Percentiles rank a stretch among this genome's conserved stretches.
These are phyloP conservation scores for Globisporangium takayamanum DNA, from an alignment of 352 stramenopile genomes.

Conservation along the genomic window DNA sequence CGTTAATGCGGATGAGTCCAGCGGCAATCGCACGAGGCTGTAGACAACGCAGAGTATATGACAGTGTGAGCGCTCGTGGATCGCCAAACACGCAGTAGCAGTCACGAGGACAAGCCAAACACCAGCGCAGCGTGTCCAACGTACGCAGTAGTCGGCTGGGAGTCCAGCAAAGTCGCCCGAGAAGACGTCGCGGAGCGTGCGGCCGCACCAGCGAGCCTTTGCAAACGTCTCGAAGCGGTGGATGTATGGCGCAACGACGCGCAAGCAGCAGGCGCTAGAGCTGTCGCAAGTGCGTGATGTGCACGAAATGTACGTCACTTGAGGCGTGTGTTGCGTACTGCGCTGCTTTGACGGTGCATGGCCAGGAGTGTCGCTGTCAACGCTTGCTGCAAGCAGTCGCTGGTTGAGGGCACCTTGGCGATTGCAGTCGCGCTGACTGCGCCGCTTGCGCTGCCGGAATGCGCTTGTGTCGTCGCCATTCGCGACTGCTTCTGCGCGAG, in stretches of 20 bases:
- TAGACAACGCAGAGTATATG: no score
- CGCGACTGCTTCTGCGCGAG: conserved; percentile 11
- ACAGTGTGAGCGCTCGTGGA: not conserved
- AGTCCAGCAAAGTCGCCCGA: conserved; percentile 43
- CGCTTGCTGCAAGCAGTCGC: conserved; percentile 4
- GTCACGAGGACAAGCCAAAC: not conserved
- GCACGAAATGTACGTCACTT: not conserved
- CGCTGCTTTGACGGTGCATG: not conserved
- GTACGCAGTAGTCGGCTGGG: conserved; percentile 34
- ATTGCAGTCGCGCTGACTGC: conserved; percentile 28
- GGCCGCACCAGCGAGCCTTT: conserved; percentile 88
- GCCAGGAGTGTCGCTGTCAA: not conserved
- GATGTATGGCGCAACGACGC: conserved; percentile 80
- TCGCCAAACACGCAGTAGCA: not conserved
- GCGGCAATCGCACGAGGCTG: conserved; percentile 68
- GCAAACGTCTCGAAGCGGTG: conserved; percentile 88
- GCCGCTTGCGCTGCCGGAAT: conserved; percentile 28
- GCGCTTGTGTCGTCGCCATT: not conserved
- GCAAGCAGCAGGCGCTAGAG: conserved; percentile 18
- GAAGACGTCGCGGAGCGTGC: conserved; percentile 84
- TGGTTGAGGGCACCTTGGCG: conserved; percentile 6
- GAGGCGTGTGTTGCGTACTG: not conserved
- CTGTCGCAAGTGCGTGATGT: conserved; percentile 16
- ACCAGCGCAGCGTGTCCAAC: not conserved
- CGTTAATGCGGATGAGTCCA: conserved; percentile 87